Percentiles rank a stretch among this genome's conserved stretches.
These are phyloP conservation scores for Odontarrhena argentea DNA, from an alignment of 345 rosid genomes.

Conservation along the genomic window DNA sequence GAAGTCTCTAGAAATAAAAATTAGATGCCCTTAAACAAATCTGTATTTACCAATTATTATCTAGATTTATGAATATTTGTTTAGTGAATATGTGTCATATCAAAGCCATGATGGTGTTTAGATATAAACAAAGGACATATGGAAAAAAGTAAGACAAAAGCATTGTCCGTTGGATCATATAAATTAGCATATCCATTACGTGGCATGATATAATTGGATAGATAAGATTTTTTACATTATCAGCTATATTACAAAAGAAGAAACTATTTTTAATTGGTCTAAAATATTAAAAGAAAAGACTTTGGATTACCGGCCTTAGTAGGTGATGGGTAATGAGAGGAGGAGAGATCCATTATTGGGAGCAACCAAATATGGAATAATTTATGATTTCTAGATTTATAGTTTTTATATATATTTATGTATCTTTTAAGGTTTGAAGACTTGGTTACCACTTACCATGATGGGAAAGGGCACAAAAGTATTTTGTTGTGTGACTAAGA, in stretches of 20 bases:
- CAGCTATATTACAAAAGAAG: background rate
- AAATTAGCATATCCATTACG: constrained; percentile 32
- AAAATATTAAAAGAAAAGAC: background rate
- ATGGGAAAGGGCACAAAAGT: constrained; percentile 38
- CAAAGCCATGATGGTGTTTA: constrained; percentile 3
- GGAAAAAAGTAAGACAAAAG: background rate
- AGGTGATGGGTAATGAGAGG: constrained; percentile 27
- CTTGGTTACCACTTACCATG: constrained; percentile 41
- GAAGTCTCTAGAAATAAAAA: too few relatives aligned
- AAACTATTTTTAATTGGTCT: background rate
- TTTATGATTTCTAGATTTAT: constrained; percentile 30
- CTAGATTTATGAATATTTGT: background rate
- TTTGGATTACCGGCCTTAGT: constrained; percentile 30
- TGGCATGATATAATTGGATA: constrained; percentile 29
- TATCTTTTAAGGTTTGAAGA: constrained; percentile 40
- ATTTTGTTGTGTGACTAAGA: constrained; percentile 24
- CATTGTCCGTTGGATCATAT: constrained; percentile 26
- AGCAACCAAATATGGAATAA: constrained; percentile 40
- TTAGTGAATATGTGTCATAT: constrained; percentile 12
- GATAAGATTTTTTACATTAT: constrained; percentile 25
- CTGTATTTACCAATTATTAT: background rate
- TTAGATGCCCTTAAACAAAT: too few relatives aligned
- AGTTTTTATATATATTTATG: constrained; percentile 20
- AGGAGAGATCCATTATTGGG: constrained; percentile 34
- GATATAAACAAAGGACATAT: background rate